Base-by-base conservation (phyloP, 2,329 filamentous ascomycete species). In the Monilinia polystroma region DNA sequence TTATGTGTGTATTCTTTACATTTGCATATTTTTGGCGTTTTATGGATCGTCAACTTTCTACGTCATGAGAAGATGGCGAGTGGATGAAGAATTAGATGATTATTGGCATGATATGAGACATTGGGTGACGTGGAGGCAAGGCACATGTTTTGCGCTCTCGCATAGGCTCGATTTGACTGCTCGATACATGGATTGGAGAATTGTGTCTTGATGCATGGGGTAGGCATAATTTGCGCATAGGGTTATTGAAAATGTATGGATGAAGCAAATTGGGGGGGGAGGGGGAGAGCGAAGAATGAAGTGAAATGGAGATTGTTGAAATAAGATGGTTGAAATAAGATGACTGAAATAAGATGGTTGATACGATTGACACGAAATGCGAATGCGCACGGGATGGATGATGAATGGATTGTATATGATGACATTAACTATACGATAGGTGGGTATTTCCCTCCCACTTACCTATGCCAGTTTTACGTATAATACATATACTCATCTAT, bases 11-110 rank as follows among this genome's bases (percentile, higher is more conserved):
- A 59, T 14, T 49, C 29, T 59, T 59, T 23, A 49, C 57, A 59
- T 49, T 35, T 49, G 57, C 57, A 59, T 49, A 23, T 10, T 59
- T 59, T 35, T 49, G 57, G 57, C 57, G 57, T 59, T 59, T 59
- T 49, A 49, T 20, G 43, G 29, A 23, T 49, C 43, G 35, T 59
- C 57, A 12, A 47, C 47, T 49, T 23, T 49, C 20, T 23, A 59
- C 57, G 43, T 59, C 57, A 32, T 49, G 20, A 23, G 20, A 23
- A 59, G 6, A 59, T 59, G 43, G 49, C 26, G 43, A 20, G 49
- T n/a, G 47, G 47, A 49, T 18, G 57, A 59, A 20, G 20, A n/a
- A 54, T 16, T 14, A 23, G 43, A 59, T 59, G 57, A 47, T 47
- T 26, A 41, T 16, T 45, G 26, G 56, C 43, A 45, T 58, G 56